phyloP scores from a whole-genome alignment of 768 basidiomycete genomes.

The Baorangia bicolor region DNA sequence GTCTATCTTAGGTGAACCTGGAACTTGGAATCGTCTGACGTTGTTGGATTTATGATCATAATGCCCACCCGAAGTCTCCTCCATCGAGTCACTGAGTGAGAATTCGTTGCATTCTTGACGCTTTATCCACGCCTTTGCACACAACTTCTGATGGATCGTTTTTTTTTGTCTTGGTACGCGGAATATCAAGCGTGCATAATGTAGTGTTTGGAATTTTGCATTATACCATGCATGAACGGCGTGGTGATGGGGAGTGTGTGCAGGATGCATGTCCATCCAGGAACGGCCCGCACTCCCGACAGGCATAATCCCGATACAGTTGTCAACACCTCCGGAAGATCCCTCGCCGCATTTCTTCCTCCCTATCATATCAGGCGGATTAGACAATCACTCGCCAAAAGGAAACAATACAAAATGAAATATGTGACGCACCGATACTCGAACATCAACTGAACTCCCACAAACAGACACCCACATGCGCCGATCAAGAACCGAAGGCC shows the following conservation, averaged over 20 bases:
- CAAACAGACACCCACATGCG: slow-evolving; percentile 66
- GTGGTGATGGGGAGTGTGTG: background rate
- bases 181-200: background rate
- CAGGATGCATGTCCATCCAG: background rate
- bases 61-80: background rate
- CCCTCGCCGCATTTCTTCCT: slow-evolving; percentile 69
- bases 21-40: background rate
- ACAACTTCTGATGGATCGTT: background rate
- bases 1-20: background rate
- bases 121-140: background rate
- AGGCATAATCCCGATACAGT: background rate
- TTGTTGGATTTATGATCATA: background rate
- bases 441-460: slow-evolving; percentile 90
- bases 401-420: background rate
- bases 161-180: background rate
- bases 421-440: slow-evolving; percentile 74
- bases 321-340: slow-evolving; percentile 51
- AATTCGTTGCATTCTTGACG: background rate
- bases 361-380: slow-evolving; percentile 41
- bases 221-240: background rate
- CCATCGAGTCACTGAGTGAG: background rate
- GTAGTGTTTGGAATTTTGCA: background rate
- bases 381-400: background rate
- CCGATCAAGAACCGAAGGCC: slow-evolving; percentile 65
- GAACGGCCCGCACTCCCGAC: background rate